Percentiles rank a stretch among this genome's conserved stretches.
phyloP scores from a whole-genome alignment of 176 grass and related monocot genomes.

The Otatea glauca region DNA sequence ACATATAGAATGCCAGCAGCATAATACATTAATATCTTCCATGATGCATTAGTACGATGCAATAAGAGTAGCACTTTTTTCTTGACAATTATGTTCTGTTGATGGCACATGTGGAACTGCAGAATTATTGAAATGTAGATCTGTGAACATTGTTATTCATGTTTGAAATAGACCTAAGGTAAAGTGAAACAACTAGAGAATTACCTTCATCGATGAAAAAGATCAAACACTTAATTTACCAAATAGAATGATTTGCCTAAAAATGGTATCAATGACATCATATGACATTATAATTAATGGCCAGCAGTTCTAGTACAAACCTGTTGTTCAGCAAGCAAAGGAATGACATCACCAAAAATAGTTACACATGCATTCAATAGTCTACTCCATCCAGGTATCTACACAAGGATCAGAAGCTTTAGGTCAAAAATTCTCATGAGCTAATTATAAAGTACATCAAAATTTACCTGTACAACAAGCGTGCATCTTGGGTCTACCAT shows the following conservation, averaged over 20 bases:
- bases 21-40: no score
- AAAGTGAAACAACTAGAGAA: neutral
- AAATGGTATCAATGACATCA: neutral
- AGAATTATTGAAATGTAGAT: no score
- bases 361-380: conserved; percentile 86
- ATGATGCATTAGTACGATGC: no score
- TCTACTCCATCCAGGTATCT: conserved; percentile 87
- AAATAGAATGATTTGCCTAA: neutral
- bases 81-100: no score
- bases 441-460: conserved; percentile 23
- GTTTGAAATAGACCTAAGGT: neutral
- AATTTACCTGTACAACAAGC: conserved; percentile 76
- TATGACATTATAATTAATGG: neutral
- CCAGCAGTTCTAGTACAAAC: conserved; percentile 36
- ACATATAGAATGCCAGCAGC: no score
- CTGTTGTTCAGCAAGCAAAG: conserved; percentile 64
- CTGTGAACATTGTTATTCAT: no score
- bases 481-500: conserved; percentile 80
- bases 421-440: conserved; percentile 1
- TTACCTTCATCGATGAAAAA: neutral
- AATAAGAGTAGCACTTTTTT: no score
- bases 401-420: neutral
- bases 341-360: conserved; percentile 72
- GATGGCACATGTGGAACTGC: no score
- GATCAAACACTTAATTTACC: neutral